Evolutionary conservation across 1,284 basidiomycete species (phyloP), one percentile per base, ranked within the genome.

Genomic region (Ceratobasidium sp.): DNA sequence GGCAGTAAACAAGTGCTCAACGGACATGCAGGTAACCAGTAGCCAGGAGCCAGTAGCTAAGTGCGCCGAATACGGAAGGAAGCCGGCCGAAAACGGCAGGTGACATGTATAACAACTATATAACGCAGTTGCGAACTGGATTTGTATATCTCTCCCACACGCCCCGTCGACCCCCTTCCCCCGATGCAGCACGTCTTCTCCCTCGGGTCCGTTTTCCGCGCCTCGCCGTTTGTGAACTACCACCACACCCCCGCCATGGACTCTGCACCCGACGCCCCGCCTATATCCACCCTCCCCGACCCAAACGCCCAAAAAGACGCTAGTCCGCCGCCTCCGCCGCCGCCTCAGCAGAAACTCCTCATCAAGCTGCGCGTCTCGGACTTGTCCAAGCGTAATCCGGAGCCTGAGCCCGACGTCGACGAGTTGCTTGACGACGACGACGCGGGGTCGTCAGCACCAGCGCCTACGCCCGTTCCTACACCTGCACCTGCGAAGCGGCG

Each of bases 131-230:
- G 27, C 17, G 22, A 22, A n/a, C 27, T n/a, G n/a, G 17, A 27
- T 8, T n/a, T n/a, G 27, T 17, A 27, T 22, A n/a, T 53, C 50
- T 27, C 50, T 53, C 50, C 50, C 50, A 53, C 50, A 53, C 63
- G n/a, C 45, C 9, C 29, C 29, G 11, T 11, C 44, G 6, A 9
- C 44, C 19, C 44, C 67, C 36, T 15, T 22, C 60, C 53, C 22
- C n/a, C 67, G 22, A 71, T 71, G 67, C 67, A 71, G 44, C 67
- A 71, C 54, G 67, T 71, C 41, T 71, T 71, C 29, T 71, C 67
- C 19, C 53, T 71, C 54, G 67, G 67, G 53, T 36, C 53, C 14
- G 53, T 57, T 24, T 66, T 71, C 54, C 67, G 67, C 54, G 67
- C 67, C 24, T 71, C 67, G 54, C 67, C 67, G 36, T 71, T 71